Conservation (phyloP, 202 grass and related monocot genomes). For the Saccharum hybrid region DNA sequence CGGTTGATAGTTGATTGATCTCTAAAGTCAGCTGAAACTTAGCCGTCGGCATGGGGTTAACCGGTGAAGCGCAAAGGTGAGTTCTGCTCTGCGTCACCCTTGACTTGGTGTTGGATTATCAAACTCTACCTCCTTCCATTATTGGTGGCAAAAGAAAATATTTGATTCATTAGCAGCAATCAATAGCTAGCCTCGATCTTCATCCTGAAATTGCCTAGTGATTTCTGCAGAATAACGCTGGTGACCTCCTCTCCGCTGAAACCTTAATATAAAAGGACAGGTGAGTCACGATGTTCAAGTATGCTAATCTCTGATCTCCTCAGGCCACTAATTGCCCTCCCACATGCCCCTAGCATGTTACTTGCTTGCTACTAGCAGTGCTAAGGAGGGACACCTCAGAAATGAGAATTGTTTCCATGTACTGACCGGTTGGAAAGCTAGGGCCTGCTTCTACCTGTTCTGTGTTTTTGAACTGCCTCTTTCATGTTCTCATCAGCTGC, state of each 20-base stretch:
- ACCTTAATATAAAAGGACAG: constrained; percentile 2
- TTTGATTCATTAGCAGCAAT: constrained; percentile 33
- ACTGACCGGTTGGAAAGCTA: constrained; percentile 20
- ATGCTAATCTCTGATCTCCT: constrained; percentile 1
- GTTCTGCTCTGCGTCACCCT: constrained; percentile 44
- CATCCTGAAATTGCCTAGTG: constrained; percentile 31
- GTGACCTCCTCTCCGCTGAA: not conserved
- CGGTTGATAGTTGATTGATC: constrained; percentile 39
- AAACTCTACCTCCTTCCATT: constrained; percentile 15
- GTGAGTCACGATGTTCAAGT: not conserved
- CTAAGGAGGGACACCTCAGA: not conserved
- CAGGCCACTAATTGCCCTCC: constrained; percentile 25
- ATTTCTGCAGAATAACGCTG: constrained; percentile 34
- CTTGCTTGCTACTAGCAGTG: not conserved
- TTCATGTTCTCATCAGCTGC: not conserved
- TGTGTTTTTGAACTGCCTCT: not conserved
- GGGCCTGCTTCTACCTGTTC: not conserved
- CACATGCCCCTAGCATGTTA: constrained; percentile 35
- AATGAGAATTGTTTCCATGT: not conserved
- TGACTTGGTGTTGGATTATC: constrained; percentile 38
- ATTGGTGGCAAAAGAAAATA: constrained; percentile 19
- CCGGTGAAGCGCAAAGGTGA: constrained; percentile 47
- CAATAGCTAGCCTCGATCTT: not conserved
- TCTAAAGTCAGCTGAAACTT: constrained; percentile 36
- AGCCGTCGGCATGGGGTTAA: constrained; percentile 32